Evolutionary conservation across 208 protist species (phyloP), one percentile per base, ranked within the genome.

Genomic region (Phytomonas sp.): DNA sequence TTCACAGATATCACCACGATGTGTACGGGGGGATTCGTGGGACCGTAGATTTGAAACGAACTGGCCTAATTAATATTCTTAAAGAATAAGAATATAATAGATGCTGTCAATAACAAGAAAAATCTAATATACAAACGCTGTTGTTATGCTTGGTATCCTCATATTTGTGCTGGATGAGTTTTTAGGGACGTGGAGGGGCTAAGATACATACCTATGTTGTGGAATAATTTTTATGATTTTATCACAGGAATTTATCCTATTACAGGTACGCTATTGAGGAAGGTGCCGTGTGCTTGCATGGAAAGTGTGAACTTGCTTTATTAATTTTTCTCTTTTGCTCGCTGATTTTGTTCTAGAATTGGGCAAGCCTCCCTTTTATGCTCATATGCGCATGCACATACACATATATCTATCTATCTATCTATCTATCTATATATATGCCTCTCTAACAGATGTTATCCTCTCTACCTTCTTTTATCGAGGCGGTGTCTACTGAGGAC

Each of bases 11-110:
- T 71, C 81, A 89, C 77, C 75, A 72, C 64, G 89, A 76, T 29
- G 76, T 76, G 15, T 91, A 85, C 67, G 79, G 82, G 56, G 85
- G 80, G 31, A 73, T 87, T 33, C 76, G 77, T 29, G 81, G 86
- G 33, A 80, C 79, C 6, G 73, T 94, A 36, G 82, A 94, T 68
- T 68, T 94, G n/a, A 69, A 65, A 0, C 60, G 66, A 11, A 64
- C 71, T 31, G 78, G 78, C 31, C 64, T 87, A 51, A 33, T 73
- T 56, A 51, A 67, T 32, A 61, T 87, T 7, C 62, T 86, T 2
- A 68, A 32, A 60, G 33, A 65, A 65, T 51, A 65, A 26, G 11
- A 60, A 26, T 40, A 65, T 46, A 26, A 60, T 8, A 5, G 6
- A 65, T 65, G 20, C 20, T 23, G 33, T 6, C 20, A 65, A 20